Evolutionary conservation across 331 rosid species (phyloP), one percentile per base, ranked within the genome.

Genomic region (Dryas integrifolia): DNA sequence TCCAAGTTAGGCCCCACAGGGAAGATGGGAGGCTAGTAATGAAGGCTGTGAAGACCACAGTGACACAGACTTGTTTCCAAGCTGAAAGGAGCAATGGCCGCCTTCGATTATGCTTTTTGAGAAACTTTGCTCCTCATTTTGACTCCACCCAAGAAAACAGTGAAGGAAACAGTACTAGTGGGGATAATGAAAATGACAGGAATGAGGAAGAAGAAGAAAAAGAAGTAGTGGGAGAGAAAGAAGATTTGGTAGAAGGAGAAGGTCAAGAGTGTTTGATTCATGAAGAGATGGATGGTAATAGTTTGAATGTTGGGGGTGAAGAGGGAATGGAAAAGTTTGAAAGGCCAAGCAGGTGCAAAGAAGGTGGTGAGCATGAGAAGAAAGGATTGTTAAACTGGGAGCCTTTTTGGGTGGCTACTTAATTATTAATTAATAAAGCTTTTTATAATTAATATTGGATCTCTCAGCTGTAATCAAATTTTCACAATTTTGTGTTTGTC

Each of bases 51-150:
- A 89, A 80, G 85, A 77, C 78, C 72, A 86, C 90, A 44, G 57
- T 76, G 15, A 83, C 63, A 50, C 21, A 58, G 3, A 73, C 82
- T 4, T 89, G 82, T 39, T 89, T 95, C 74, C 85, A 70, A 52
- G 92, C 92, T n/a, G 90, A 91, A 26, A 65, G 97, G 39, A 86
- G 90, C 80, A 76, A 87, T 43, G 98, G 98, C 69, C 96, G 97
- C 77, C 93, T 95, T 57, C 88, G 96, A 74, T 85, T 95, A 40
- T 64, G 81, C 67, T 65, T 95, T 73, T 63, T 77, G 61, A 72
- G 76, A 76, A 69, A 68, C 66, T 40, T 13, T 21, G 12, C 73
- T 45, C 58, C 85, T 43, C 40, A 56, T 21, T 82, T 79, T 75
- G 92, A 88, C 84, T 73, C 65, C 67, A 14, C 24, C 14, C 35